phyloP scores from a whole-genome alignment of 2,329 filamentous ascomycete species.

The Sarocladium brachiariae region DNA sequence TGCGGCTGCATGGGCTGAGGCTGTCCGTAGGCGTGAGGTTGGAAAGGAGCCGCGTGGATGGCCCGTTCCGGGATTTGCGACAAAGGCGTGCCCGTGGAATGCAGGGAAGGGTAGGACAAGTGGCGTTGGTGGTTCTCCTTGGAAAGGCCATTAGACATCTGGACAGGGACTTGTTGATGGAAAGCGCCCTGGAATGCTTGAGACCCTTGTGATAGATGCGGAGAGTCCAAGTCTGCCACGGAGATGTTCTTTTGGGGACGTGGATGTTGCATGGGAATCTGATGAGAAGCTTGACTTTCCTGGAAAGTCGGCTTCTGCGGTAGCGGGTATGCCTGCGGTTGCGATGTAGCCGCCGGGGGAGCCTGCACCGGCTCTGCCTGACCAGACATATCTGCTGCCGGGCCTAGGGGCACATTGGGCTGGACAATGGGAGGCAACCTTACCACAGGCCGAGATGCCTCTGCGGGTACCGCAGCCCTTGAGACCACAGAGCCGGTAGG shows the following conservation, averaged over 20 bases:
- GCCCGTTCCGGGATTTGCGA: constrained; percentile 90
- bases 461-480: constrained; percentile 53
- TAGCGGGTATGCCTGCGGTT: constrained; percentile 51
- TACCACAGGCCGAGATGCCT: constrained; percentile 66
- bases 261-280: constrained; percentile 81
- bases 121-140: constrained; percentile 60
- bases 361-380: neutral
- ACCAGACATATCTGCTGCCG: neutral
- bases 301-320: constrained; percentile 52
- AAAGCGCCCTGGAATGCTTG: constrained; percentile 88
- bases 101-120: constrained; percentile 62
- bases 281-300: constrained; percentile 43
- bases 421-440: constrained; percentile 64
- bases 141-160: constrained; percentile 52
- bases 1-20: constrained; percentile 29
- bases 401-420: constrained; percentile 15
- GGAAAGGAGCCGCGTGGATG: constrained; percentile 85
- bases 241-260: constrained; percentile 92
- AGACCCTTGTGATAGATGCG: constrained; percentile 49
- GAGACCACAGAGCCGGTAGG: constrained; percentile 74
- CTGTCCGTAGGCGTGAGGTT: constrained; percentile 61
- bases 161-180: constrained; percentile 85
- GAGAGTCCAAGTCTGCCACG: constrained; percentile 85
- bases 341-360: constrained; percentile 29
- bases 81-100: constrained; percentile 70